Conservation (phyloP, 2,329 filamentous ascomycete species). For the Xylaria hypoxylon region DNA sequence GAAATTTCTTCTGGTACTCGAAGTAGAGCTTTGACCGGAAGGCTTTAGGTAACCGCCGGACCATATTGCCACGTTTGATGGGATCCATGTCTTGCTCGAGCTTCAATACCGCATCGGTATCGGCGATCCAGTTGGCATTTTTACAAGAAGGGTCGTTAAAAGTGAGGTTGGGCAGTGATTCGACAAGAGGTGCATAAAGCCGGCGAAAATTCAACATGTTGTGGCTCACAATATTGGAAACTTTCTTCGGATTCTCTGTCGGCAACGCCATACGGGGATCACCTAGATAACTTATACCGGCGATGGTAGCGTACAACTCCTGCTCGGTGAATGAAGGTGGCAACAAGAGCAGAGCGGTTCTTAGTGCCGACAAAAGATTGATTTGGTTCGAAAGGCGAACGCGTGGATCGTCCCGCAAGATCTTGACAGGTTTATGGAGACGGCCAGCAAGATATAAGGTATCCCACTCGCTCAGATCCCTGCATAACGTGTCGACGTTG, state of each 20-base stretch:
- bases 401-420: slow-evolving; percentile 90
- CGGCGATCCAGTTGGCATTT: slow-evolving; percentile 71
- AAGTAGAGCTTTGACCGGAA: slow-evolving; percentile 95
- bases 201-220: slow-evolving; percentile 93
- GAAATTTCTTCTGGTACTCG: slow-evolving; percentile 90
- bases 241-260: slow-evolving; percentile 91
- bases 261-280: slow-evolving; percentile 95
- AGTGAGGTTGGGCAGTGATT: slow-evolving; percentile 86
- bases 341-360: slow-evolving; percentile 87
- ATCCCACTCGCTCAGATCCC: slow-evolving; percentile 90
- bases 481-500: slow-evolving; percentile 88
- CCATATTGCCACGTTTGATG: slow-evolving; percentile 92
- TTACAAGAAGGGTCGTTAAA: slow-evolving; percentile 75
- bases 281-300: slow-evolving; percentile 91
- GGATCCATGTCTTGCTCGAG: slow-evolving; percentile 94
- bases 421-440: slow-evolving; percentile 95
- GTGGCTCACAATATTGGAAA: slow-evolving; percentile 91
- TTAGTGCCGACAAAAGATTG: slow-evolving; percentile 91
- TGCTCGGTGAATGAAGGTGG: slow-evolving; percentile 86
- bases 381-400: slow-evolving; percentile 96
- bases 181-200: slow-evolving; percentile 89
- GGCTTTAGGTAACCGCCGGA: slow-evolving; percentile 84
- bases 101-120: slow-evolving; percentile 71
- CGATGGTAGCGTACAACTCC: slow-evolving; percentile 90
- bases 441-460: slow-evolving; percentile 96